Evolutionary conservation across 345 rosid species (phyloP).

Genomic region (Eucalyptus victrix): DNA sequence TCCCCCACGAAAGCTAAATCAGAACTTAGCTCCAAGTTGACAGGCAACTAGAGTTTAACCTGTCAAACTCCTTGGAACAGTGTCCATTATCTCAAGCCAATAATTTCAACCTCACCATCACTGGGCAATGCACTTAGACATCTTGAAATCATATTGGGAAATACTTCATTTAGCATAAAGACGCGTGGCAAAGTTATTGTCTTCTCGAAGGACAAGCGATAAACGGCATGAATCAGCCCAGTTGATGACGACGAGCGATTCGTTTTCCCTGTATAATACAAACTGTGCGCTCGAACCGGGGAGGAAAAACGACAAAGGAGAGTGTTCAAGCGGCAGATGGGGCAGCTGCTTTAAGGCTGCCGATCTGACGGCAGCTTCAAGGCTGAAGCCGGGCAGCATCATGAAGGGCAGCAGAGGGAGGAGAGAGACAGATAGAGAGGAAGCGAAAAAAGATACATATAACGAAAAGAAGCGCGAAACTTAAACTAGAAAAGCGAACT

Average conservation of each 20-base stretch:
- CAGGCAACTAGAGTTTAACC: background rate
- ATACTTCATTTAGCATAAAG: background rate
- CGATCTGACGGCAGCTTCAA: background rate
- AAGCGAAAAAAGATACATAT: background rate
- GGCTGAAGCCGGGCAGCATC: background rate
- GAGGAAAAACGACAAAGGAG: background rate
- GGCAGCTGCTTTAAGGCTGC: background rate
- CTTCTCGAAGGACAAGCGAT: background rate
- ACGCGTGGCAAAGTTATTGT: background rate
- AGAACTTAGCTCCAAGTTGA: background rate
- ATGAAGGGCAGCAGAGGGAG: background rate
- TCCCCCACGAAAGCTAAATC: background rate
- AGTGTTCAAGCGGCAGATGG: background rate
- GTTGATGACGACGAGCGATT: background rate
- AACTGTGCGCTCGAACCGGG: background rate
- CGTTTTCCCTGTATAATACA: background rate
- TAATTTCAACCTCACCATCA: background rate
- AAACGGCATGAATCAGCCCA: background rate
- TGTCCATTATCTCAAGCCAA: background rate
- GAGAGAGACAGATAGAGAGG: background rate
- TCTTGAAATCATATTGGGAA: background rate
- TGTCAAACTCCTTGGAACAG: background rate
- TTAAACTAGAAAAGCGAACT: background rate
- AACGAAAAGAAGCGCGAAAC: background rate
- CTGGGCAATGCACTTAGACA: background rate